These are phyloP conservation scores for Circinella minor DNA, from an alignment of 371 early-diverging fungal genomes.

Conservation along the genomic window DNA sequence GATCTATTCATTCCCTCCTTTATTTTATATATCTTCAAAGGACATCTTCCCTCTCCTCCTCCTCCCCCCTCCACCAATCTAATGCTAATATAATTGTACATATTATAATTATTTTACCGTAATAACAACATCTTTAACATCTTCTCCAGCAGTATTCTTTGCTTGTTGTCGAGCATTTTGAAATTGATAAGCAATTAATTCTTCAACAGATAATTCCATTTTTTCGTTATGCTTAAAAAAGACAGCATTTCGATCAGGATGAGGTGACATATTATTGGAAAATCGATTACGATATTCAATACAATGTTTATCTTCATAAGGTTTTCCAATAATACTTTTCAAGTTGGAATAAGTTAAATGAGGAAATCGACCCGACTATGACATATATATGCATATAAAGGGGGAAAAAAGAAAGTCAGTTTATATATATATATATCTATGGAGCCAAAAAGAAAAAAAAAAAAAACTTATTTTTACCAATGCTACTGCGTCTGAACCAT, in stretches of 20 bases:
- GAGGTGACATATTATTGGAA: constrained; percentile 74
- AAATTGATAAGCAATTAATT: constrained; percentile 94
- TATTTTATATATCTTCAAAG: too few species aligned
- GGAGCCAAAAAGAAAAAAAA: too few species aligned
- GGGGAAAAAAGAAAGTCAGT: background rate
- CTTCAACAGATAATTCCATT: constrained; percentile 73
- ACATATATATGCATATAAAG: background rate
- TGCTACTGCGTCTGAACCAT: constrained; percentile 87
- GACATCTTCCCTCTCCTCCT: background rate
- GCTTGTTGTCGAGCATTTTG: constrained; percentile 87
- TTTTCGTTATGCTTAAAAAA: constrained; percentile 66
- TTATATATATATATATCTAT: background rate
- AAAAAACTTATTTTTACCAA: constrained; percentile 54
- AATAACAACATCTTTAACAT: constrained; percentile 87
- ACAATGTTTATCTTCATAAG: constrained; percentile 69
- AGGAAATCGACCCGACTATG: constrained; percentile 88
- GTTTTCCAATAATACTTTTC: constrained; percentile 83
- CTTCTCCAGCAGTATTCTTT: constrained; percentile 74
- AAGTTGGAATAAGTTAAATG: constrained; percentile 79
- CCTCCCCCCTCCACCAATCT: background rate
- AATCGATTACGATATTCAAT: constrained; percentile 75
- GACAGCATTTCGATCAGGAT: constrained; percentile 64
- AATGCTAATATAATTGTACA: constrained; percentile 9
- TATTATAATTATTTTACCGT: constrained; percentile 58
- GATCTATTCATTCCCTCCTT: too few species aligned